Evolutionary conservation across 2,329 filamentous ascomycete species (phyloP).

Genomic region (Alternaria incomplexa): DNA sequence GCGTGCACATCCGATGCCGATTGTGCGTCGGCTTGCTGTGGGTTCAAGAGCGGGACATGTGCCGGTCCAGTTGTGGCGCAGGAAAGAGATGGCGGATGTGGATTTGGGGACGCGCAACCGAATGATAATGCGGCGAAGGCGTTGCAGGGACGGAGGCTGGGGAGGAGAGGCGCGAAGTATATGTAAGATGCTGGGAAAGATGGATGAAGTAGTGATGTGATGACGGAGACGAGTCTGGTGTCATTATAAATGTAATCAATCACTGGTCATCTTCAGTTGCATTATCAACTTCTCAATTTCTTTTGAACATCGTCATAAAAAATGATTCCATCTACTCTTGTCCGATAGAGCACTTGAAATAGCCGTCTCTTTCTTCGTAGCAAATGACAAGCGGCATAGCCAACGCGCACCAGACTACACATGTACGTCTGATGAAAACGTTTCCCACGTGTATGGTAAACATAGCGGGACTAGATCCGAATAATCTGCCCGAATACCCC

Average conservation of each 20-base stretch:
- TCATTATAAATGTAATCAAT: not conserved
- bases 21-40: constrained; percentile 48
- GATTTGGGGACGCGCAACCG: constrained; percentile 43
- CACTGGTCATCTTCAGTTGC: not conserved
- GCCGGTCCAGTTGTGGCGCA: constrained; percentile 43
- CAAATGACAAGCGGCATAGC: not conserved
- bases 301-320: not conserved
- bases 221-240: not conserved
- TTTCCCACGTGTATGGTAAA: not conserved
- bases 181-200: constrained; percentile 18
- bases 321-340: not conserved
- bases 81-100: constrained; percentile 46
- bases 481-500: not conserved
- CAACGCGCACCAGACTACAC: not conserved
- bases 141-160: constrained; percentile 24
- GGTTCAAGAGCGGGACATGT: constrained; percentile 40
- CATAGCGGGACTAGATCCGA: not conserved
- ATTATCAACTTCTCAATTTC: no score
- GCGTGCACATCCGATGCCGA: constrained; percentile 47
- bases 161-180: constrained; percentile 26
- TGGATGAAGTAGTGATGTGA: not conserved
- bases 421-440: not conserved
- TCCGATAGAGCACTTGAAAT: not conserved
- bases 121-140: constrained; percentile 43
- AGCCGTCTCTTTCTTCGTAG: not conserved